These are phyloP conservation scores for Leccinum broughii DNA, from an alignment of 768 basidiomycete species.

Conservation along the genomic window DNA sequence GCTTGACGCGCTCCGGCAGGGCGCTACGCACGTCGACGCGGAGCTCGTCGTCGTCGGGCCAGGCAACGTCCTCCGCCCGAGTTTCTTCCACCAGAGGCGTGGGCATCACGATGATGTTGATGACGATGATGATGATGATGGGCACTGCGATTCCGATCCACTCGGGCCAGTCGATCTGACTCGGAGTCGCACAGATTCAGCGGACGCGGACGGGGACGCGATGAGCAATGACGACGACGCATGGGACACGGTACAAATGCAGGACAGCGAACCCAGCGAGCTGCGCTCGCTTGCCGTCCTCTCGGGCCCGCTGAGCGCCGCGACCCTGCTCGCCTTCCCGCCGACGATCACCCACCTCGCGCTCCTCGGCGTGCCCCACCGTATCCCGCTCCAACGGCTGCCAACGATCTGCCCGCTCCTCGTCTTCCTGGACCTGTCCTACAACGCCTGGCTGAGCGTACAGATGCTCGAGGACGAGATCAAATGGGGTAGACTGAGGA, in stretches of 20 bases:
- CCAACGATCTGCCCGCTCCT: constrained; percentile 63
- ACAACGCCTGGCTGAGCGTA: constrained; percentile 49
- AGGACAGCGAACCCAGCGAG: constrained; percentile 34
- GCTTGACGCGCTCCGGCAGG: constrained; percentile 51
- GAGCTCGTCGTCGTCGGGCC: constrained; percentile 69
- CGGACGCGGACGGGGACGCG: not conserved
- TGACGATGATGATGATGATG: too few relatives aligned
- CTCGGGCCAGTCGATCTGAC: not conserved
- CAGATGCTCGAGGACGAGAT: constrained; percentile 45
- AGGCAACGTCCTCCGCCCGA: constrained; percentile 42
- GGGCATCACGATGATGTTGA: not conserved
- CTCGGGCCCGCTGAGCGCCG: constrained; percentile 44
- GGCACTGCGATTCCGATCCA: not conserved
- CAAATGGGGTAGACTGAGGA: constrained; percentile 58
- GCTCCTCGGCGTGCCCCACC: constrained; percentile 50
- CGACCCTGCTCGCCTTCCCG: constrained; percentile 53
- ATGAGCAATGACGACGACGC: not conserved
- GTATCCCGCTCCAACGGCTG: constrained; percentile 56
- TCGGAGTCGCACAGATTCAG: not conserved
- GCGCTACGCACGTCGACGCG: constrained; percentile 55
- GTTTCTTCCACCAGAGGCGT: constrained; percentile 37
- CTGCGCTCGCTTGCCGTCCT: constrained; percentile 54
- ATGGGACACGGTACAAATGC: constrained; percentile 44
- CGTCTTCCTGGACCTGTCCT: constrained; percentile 65
- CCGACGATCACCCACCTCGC: constrained; percentile 65